Base-by-base conservation (phyloP, 2,329 filamentous ascomycete genomes). In the Xylariaceae sp. region DNA sequence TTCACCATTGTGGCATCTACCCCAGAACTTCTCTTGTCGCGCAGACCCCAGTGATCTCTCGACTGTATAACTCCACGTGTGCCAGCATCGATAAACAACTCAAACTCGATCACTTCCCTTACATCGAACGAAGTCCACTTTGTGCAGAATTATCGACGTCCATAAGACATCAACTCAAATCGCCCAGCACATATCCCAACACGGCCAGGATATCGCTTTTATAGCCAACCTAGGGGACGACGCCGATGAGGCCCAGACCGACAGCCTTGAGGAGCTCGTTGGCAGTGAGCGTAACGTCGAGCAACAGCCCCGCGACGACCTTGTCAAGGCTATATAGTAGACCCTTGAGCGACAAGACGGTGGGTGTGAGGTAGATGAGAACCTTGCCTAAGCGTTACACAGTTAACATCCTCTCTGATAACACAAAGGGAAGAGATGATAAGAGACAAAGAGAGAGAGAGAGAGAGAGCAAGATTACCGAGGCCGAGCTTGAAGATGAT, bases 401-500 rank as follows among this genome's bases (percentile, higher is more conserved):
- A 6, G 47, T 58, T 36, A 57, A 49, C 39, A 41, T 17, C 7
- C n/a, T 27, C 22, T 27, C 22, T 27, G 7, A 7, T 7, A 27
- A 27, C 7, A 27, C 22, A 27, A 27, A 27, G 22, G 22, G 22
- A 5, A 27, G 4, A 5, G 7, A 30, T 39, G 33, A n/a, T 11
- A 35, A 6, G n/a, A 15, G 27, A 17, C 4, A 11, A 6, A 7
- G 22, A 19, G 5, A 2, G 22, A 11, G 38, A 27, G 19, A 32
- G 22, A 22, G 11, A 6, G 11, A 1, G 10, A 17, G 15, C 15
- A n/a, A 17, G 51, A 57, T 48, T 62, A 62, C 60, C 60, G 18
- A 62, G 59, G 33, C 60, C 60, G 31, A 62, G 55, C 58, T 62
- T 62, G 53, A 58, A 54, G 47, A 62, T 55, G 46, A 60, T 54